Evolutionary conservation across 768 basidiomycete genomes (phyloP).

Genomic region (Epithele typhae): DNA sequence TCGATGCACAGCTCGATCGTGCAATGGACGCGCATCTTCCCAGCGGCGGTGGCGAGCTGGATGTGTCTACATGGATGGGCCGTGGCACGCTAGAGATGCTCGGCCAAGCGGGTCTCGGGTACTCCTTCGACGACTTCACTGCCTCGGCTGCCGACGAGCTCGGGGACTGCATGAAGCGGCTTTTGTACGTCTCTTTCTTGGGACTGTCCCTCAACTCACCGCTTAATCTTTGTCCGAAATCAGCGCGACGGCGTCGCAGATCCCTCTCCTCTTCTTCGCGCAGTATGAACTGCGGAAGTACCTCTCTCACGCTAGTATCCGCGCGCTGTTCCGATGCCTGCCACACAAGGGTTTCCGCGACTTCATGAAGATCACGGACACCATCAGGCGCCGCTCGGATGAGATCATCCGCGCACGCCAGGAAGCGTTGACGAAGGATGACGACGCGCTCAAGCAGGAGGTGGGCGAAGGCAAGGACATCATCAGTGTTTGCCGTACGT

Average conservation of each 20-base stretch:
- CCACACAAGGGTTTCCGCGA: conserved; percentile 30
- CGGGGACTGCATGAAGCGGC: conserved; percentile 4
- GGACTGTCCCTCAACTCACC: too few relatives aligned
- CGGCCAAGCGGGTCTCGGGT: conserved; percentile 12
- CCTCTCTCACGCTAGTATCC: conserved; percentile 21
- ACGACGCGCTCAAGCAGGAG: conserved; percentile 5
- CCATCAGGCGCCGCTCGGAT: conserved; percentile 31
- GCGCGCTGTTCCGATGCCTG: conserved; percentile 27
- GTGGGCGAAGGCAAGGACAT: conserved; percentile 18
- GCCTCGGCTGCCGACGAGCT: conserved; percentile 7
- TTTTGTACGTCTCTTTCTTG: conserved; percentile 5
- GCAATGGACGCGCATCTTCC: not conserved
- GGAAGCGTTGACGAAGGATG: conserved; percentile 5
- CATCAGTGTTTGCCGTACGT: conserved; percentile 15
- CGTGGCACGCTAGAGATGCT: conserved; percentile 13
- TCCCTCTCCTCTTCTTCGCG: too few relatives aligned
- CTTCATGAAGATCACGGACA: conserved; percentile 31
- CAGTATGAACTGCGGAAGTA: too few relatives aligned
- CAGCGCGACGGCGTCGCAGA: too few relatives aligned
- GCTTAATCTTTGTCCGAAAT: too few relatives aligned
- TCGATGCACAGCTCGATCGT: too few relatives aligned
- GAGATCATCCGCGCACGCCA: conserved; percentile 22
- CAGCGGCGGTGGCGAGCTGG: not conserved
- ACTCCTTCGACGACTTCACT: conserved; percentile 12
- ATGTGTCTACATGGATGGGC: conserved; percentile 12